These are phyloP conservation scores for Candida dajiaensis DNA, from an alignment of 805 yeast genomes.

Conservation along the genomic window DNA sequence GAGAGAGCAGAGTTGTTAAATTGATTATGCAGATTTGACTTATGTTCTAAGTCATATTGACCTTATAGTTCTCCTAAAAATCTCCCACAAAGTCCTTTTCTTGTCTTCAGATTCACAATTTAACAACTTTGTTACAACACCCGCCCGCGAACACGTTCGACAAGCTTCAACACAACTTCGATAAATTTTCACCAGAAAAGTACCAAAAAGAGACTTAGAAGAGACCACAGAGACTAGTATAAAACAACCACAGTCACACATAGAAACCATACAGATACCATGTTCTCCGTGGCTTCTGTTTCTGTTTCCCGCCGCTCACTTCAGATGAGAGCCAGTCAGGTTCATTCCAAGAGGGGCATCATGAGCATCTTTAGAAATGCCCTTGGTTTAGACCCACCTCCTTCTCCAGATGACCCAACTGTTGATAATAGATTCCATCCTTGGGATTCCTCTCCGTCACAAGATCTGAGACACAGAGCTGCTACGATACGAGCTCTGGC, in stretches of 20 bases:
- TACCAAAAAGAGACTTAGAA: not conserved
- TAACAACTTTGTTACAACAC: too few relatives aligned
- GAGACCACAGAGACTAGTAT: not conserved
- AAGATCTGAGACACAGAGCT: conserved; percentile 84
- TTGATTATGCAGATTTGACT: too few relatives aligned
- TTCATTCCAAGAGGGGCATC: conserved; percentile 20
- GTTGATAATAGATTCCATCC: conserved; percentile 69
- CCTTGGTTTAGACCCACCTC: conserved; percentile 56
- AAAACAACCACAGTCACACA: not conserved
- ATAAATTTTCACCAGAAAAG: not conserved
- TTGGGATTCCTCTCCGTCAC: conserved; percentile 91
- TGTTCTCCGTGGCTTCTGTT: not conserved
- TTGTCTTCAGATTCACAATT: too few relatives aligned
- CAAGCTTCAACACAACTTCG: not conserved
- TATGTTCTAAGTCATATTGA: too few relatives aligned
- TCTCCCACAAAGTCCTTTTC: too few relatives aligned
- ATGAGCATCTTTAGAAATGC: conserved; percentile 39
- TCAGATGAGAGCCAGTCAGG: not conserved
- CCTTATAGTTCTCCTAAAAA: too few relatives aligned
- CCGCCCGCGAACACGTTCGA: not conserved
- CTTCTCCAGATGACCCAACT: conserved; percentile 62
- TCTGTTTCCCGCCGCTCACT: not conserved
- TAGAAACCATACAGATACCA: too few relatives aligned
- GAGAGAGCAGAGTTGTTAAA: too few relatives aligned
- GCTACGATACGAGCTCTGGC: conserved; percentile 86